These are phyloP conservation scores for Cytospora leucostoma DNA, from an alignment of 2,329 filamentous ascomycete species.

Conservation along the genomic window DNA sequence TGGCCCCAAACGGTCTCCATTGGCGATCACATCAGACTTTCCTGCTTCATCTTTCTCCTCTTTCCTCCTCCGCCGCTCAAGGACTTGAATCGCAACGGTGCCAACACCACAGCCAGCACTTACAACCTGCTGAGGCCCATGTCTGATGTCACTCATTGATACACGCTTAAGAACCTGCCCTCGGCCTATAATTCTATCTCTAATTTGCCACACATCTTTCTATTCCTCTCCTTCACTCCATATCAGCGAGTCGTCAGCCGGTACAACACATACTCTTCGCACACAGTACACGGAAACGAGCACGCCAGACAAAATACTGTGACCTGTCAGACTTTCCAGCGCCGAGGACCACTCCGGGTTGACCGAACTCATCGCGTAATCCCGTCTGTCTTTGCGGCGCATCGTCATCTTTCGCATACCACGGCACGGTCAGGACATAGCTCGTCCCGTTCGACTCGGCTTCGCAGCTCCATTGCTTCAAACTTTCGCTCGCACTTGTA, in stretches of 20 bases:
- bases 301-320: neutral
- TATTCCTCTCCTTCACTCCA: conserved; percentile 6
- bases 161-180: conserved; percentile 22
- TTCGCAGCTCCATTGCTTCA: neutral
- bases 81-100: conserved; percentile 7
- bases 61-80: conserved; percentile 2
- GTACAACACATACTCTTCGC: neutral
- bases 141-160: conserved; percentile 23
- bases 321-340: neutral
- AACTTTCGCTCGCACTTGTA: neutral
- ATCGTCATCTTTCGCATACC: neutral
- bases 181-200: conserved; percentile 22
- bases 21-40: conserved; percentile 15
- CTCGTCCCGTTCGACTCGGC: neutral
- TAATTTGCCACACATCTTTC: conserved; percentile 13
- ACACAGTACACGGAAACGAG: neutral
- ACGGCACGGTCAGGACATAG: neutral
- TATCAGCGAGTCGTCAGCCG: neutral
- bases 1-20: conserved; percentile 21
- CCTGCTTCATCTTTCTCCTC: conserved; percentile 5
- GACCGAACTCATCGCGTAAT: neutral
- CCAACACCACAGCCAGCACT: conserved; percentile 6
- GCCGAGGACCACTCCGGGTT: neutral
- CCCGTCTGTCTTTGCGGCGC: neutral
- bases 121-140: conserved; percentile 9